Evolutionary conservation across 2,329 filamentous ascomycete species (phyloP).

Genomic region (Exophiala sideris): DNA sequence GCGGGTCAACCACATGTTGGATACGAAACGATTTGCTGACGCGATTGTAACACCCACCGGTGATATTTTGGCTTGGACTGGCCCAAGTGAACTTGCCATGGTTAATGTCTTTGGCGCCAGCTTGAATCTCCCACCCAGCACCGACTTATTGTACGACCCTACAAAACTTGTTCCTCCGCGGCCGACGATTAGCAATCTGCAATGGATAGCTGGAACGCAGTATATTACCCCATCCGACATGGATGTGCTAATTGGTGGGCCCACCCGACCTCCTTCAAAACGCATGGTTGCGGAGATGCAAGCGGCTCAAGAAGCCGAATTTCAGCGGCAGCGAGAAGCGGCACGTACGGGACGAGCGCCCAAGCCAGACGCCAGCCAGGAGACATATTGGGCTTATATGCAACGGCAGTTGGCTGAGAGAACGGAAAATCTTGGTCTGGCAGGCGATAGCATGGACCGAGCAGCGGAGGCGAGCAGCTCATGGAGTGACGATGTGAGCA

Average conservation of each 20-base stretch:
- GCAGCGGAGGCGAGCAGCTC: constrained; percentile 75
- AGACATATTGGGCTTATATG: constrained; percentile 73
- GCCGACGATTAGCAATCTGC: constrained; percentile 89
- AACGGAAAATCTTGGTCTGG: constrained; percentile 78
- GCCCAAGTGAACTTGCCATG: constrained; percentile 78
- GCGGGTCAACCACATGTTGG: constrained; percentile 63
- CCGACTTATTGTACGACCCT: constrained; percentile 78
- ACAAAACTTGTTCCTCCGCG: constrained; percentile 69
- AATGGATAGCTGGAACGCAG: constrained; percentile 96
- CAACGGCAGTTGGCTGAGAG: constrained; percentile 83
- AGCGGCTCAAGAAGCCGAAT: constrained; percentile 62
- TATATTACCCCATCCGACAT: constrained; percentile 83
- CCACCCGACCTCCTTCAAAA: constrained; percentile 82
- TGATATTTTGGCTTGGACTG: constrained; percentile 82
- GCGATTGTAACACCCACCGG: constrained; percentile 72
- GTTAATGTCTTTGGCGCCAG: constrained; percentile 83
- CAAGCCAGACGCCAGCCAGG: constrained; percentile 41
- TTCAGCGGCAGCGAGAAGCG: constrained; percentile 36
- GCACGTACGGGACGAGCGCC: constrained; percentile 37
- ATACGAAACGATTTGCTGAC: constrained; percentile 67
- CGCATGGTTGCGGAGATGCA: constrained; percentile 78
- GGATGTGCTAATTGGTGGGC: constrained; percentile 84
- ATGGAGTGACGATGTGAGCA: constrained; percentile 84
- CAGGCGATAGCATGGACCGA: constrained; percentile 80
- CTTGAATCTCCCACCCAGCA: constrained; percentile 56